phyloP scores from a whole-genome alignment of 129 eudicot genomes.

The Tanacetum coccineum region DNA sequence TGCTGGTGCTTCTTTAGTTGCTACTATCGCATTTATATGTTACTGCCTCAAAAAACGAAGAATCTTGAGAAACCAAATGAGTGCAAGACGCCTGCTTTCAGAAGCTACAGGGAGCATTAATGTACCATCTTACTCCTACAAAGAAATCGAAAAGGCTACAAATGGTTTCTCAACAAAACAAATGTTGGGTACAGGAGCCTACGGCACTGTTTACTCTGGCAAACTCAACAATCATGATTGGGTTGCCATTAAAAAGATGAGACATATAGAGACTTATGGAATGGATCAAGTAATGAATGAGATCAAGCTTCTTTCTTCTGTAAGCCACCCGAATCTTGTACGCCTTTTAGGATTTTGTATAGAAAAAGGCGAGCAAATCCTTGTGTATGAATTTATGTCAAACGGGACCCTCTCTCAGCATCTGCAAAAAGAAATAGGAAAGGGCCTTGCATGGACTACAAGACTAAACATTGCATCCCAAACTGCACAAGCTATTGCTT shows the following conservation, averaged over 20 bases:
- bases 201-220: conserved; percentile 91
- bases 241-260: conserved; percentile 80
- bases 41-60: conserved; percentile 46
- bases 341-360: conserved; percentile 90
- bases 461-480: conserved; percentile 78
- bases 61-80: conserved; percentile 36
- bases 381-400: conserved; percentile 87
- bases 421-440: conserved; percentile 79
- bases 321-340: conserved; percentile 90
- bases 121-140: conserved; percentile 64
- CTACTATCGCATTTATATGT: conserved; percentile 40
- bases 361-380: conserved; percentile 85
- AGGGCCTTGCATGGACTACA: conserved; percentile 77
- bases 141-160: conserved; percentile 82
- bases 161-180: conserved; percentile 67
- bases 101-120: conserved; percentile 73
- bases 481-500: conserved; percentile 84
- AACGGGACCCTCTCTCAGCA: conserved; percentile 87
- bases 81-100: conserved; percentile 57
- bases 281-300: conserved; percentile 87
- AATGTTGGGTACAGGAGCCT: conserved; percentile 83
- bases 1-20: conserved; percentile 57
- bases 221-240: conserved; percentile 69
- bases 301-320: conserved; percentile 86
- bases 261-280: conserved; percentile 59